A percentile compares a stretch with the other conserved stretches of the same genome.
phyloP scores from a whole-genome alignment of 768 basidiomycete genomes.

The Collybiopsis luxurians region DNA sequence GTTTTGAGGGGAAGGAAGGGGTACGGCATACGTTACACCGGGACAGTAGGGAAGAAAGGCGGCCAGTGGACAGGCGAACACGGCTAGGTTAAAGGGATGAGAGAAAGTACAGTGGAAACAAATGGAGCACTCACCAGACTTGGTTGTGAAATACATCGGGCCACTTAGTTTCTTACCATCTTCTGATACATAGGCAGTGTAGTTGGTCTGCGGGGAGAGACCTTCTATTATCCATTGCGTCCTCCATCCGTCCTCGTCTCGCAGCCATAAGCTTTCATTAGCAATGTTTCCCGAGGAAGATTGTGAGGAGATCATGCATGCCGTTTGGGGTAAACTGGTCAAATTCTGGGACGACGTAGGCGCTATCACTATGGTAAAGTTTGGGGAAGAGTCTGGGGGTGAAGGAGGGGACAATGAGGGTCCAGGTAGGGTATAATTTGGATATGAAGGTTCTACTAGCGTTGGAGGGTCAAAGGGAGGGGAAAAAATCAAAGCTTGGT shows the following conservation, averaged over 20 bases:
- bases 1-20: constrained; percentile 50
- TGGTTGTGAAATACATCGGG: constrained; percentile 73
- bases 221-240: constrained; percentile 65
- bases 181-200: constrained; percentile 68
- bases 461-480: constrained; percentile 40
- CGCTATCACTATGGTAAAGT: constrained; percentile 55
- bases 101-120: not conserved
- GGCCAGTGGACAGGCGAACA: constrained; percentile 68
- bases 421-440: constrained; percentile 72
- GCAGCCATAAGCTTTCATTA: constrained; percentile 54
- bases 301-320: constrained; percentile 50
- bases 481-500: constrained; percentile 73
- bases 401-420: constrained; percentile 48
- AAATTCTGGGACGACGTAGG: constrained; percentile 38
- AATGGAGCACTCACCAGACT: constrained; percentile 49
- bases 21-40: constrained; percentile 62
- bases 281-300: constrained; percentile 35
- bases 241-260: constrained; percentile 58
- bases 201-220: constrained; percentile 67
- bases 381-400: constrained; percentile 39
- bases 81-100: constrained; percentile 34
- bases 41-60: constrained; percentile 78
- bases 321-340: constrained; percentile 48
- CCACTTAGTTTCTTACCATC: constrained; percentile 56
- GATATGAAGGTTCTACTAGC: constrained; percentile 46